Conservation (phyloP, 129 eudicot genomes). For the Flaveria linearis region DNA sequence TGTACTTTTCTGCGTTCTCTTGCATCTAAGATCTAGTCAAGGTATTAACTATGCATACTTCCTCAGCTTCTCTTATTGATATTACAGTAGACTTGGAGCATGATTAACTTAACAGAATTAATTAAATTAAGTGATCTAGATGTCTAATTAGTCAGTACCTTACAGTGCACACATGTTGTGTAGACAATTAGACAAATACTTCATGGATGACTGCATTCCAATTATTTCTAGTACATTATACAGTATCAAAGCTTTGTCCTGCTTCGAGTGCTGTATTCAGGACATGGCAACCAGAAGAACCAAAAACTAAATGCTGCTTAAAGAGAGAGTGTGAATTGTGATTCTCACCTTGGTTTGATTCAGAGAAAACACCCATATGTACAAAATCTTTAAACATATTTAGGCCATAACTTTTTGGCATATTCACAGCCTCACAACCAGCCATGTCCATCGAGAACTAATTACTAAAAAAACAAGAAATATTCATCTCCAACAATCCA, state of each 20-base stretch:
- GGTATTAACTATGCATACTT: conserved; percentile 35
- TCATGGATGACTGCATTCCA: background rate
- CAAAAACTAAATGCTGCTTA: background rate
- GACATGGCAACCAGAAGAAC: background rate
- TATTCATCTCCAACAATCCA: conserved; percentile 1
- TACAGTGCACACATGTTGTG: background rate
- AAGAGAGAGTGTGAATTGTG: background rate
- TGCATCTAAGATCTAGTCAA: conserved; percentile 58
- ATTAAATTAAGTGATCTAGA: background rate
- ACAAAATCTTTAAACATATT: conserved; percentile 56
- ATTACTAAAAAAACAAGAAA: conserved; percentile 6
- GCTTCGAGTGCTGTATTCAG: background rate
- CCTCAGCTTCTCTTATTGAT: background rate
- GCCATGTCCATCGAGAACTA: conserved; percentile 83
- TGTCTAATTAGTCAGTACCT: background rate
- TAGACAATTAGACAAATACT: background rate
- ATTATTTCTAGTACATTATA: too few species aligned
- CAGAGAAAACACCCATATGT: conserved; percentile 66
- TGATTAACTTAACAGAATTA: background rate
- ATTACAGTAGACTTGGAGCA: background rate
- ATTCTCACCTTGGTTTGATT: conserved; percentile 60
- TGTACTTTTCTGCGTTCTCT: conserved; percentile 89
- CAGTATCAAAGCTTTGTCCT: background rate
- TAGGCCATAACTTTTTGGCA: conserved; percentile 61
- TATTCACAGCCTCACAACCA: conserved; percentile 41